Conservation (phyloP, 768 basidiomycete genomes). For the Boletus sp. region DNA sequence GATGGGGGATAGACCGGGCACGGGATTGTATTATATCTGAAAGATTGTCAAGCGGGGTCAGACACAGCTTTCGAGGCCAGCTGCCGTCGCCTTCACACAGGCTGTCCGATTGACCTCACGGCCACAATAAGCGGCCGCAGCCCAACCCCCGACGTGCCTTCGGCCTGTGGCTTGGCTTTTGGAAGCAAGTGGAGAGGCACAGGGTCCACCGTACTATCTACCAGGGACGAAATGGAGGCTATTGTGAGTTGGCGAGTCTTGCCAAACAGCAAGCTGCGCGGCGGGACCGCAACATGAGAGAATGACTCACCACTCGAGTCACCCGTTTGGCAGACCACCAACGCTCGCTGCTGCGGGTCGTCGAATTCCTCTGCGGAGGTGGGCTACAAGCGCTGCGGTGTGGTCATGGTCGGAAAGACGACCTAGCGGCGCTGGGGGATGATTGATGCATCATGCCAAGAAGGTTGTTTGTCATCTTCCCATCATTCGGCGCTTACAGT, state of each 20-base stretch:
- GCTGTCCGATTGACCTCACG: conserved; percentile 13
- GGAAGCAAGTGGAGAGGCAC: not conserved
- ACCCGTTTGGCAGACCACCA: not conserved
- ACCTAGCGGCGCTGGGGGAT: not conserved
- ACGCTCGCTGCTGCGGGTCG: not conserved
- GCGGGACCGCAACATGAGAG: not conserved
- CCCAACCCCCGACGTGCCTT: conserved; percentile 3
- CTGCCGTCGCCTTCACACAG: conserved; percentile 10
- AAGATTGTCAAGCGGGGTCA: conserved; percentile 1
- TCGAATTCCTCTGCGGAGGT: not conserved
- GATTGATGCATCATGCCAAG: not conserved
- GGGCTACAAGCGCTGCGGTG: no score
- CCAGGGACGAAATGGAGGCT: not conserved
- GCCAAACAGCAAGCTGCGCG: not conserved
- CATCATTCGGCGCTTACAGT: conserved; percentile 5
- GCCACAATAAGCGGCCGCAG: conserved; percentile 10
- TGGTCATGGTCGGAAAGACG: not conserved
- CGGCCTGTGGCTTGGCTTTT: not conserved
- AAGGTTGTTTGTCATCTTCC: not conserved
- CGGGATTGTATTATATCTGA: conserved; percentile 15
- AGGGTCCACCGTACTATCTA: not conserved
- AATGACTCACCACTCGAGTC: conserved; percentile 2
- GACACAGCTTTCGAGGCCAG: conserved; percentile 12
- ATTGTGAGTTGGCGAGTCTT: not conserved
- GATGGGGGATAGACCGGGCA: not conserved